Percentiles rank a stretch among this genome's conserved stretches.
phyloP scores from a whole-genome alignment of 23 red algal species.

The Chondrus crispus region DNA sequence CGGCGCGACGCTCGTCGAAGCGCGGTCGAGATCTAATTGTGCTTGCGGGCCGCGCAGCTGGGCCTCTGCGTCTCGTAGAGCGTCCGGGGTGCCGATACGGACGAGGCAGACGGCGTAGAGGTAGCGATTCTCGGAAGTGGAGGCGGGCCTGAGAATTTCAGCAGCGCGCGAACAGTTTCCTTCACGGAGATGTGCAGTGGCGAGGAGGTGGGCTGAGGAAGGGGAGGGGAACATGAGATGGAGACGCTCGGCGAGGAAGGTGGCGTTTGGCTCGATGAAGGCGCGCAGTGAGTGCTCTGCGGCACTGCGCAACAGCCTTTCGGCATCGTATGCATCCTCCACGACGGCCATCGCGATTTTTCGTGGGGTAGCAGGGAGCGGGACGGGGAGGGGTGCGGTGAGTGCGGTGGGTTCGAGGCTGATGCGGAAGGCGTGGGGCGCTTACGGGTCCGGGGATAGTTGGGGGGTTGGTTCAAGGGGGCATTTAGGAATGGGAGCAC shows the following conservation, averaged over 20 bases:
- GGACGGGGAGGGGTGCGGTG: too few species aligned
- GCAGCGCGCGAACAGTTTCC: conserved; percentile 43
- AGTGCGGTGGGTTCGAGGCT: too few species aligned
- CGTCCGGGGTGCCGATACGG: conserved; percentile 49
- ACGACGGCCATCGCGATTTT: background rate
- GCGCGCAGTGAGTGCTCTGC: conserved; percentile 59
- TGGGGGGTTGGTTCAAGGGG: too few species aligned
- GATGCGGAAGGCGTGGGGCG: too few species aligned
- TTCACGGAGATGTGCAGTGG: conserved; percentile 44
- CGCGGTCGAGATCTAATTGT: conserved; percentile 17
- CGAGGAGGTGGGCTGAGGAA: conserved; percentile 51
- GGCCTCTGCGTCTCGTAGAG: conserved; percentile 57
- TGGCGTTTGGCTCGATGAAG: conserved; percentile 53
- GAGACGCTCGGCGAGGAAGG: conserved; percentile 69
- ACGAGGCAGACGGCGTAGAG: conserved; percentile 47
- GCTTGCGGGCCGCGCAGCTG: conserved; percentile 19
- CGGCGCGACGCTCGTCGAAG: background rate
- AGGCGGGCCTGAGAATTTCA: conserved; percentile 28
- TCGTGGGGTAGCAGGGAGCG: too few species aligned
- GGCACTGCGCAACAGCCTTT: conserved; percentile 39
- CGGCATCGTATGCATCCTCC: background rate
- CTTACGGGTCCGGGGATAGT: too few species aligned
- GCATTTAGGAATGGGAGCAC: too few species aligned
- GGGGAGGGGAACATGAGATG: conserved; percentile 41
- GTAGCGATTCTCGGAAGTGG: conserved; percentile 32